Base-by-base conservation (phyloP, 2,329 filamentous ascomycete species). In the Talaromyces sp. region DNA sequence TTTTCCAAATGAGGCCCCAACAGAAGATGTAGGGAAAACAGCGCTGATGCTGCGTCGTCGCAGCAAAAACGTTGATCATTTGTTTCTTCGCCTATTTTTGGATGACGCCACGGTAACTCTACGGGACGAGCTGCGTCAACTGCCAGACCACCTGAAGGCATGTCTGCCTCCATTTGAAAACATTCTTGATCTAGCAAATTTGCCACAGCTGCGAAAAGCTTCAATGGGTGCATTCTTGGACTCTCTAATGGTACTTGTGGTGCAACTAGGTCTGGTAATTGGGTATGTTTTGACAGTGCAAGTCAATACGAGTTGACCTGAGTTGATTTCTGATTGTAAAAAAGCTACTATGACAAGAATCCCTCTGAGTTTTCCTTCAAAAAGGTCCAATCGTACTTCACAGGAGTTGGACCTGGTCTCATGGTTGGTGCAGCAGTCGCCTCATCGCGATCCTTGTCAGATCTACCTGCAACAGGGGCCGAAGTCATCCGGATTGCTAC, bases 301-400 rank as follows among this genome's bases (percentile, higher is more conserved):
- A 2, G 13, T 17, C 53, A 55, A 55, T 13, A 38, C 13, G 26
- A 31, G 43, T 46, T 17, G 9, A 24, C 43, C 4, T 14, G 9
- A 46, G n/a, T 19, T 46, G 43, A 46, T 4, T 24, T 8, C 43
- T 46, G 43, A 46, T 4, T 24, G n/a, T 24, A 11, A 46, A 41
- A 38, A 26, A 55, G 53, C 9, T 32, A 55, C 9, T 43, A 55
- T n/a, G 32, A 55, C 53, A 41, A 55, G 53, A 55, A 55, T 27
- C 32, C 53, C 53, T 41, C 53, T 11, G 32, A 55, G 21, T 41
- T 41, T 41, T n/a, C n/a, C 32, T 43, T 55, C 13, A 41, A 21
- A 9, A 43, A 55, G 21, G 3, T 4, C 2, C 27, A 55, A 14
- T 55, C 53, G 43, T 55, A 21, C 5, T 41, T 55, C n/a, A 43